Evolutionary conservation across 2,329 filamentous ascomycete genomes (phyloP).

Genomic region (Iodosphaeria phyllophila): DNA sequence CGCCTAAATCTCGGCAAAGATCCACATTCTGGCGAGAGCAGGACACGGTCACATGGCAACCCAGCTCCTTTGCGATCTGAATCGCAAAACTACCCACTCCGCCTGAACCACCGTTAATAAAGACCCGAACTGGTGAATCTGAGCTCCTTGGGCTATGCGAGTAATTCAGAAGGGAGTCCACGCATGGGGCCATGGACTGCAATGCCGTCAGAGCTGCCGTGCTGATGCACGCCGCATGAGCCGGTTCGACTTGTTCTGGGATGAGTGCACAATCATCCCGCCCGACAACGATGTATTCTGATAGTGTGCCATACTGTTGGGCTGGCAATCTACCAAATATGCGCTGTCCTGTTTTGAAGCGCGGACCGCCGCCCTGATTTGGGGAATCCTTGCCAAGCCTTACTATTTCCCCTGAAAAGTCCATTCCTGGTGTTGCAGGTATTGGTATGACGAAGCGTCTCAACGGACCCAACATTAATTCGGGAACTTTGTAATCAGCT

Average conservation of each 20-base stretch:
- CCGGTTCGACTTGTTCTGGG: constrained; percentile 21
- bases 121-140: constrained; percentile 34
- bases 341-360: no score
- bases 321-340: no score
- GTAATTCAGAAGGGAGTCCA: constrained; percentile 21
- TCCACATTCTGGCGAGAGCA: constrained; percentile 38
- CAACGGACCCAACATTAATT: constrained; percentile 24
- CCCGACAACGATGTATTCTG: constrained; percentile 18
- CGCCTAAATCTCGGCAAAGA: constrained; percentile 35
- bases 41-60: constrained; percentile 34
- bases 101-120: constrained; percentile 43
- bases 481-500: constrained; percentile 43
- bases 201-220: constrained; percentile 28
- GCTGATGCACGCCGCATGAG: constrained; percentile 22
- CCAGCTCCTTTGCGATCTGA: constrained; percentile 39
- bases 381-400: no score
- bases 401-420: no score
- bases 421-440: constrained; percentile 28
- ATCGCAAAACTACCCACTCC: constrained; percentile 38
- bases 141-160: no score
- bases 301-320: constrained; percentile 25
- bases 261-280: constrained; percentile 15
- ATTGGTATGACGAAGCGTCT: constrained; percentile 17
- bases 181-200: constrained; percentile 24
- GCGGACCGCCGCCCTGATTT: no score